phyloP scores from a whole-genome alignment of 768 basidiomycete genomes.

The Boletus rubescentipes region DNA sequence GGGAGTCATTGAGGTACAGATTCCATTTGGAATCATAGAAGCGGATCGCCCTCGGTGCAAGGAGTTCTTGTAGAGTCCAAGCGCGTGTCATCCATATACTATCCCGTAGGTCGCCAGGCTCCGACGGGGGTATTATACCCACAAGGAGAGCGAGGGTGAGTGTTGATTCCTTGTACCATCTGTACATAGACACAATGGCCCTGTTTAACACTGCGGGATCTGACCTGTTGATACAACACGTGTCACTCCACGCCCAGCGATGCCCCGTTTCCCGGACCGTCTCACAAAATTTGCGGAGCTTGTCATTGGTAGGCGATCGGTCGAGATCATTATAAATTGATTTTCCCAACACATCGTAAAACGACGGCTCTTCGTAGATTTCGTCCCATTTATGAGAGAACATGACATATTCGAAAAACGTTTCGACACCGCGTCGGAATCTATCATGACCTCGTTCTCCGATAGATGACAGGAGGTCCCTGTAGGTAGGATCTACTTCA shows the following conservation, averaged over 20 bases:
- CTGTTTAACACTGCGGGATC: not conserved
- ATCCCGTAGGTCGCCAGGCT: not conserved
- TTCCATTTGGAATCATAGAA: slow-evolving; percentile 9
- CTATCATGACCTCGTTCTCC: no score
- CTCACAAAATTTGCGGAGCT: slow-evolving; percentile 1
- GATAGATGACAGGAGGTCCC: not conserved
- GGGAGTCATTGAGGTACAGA: not conserved
- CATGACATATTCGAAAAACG: slow-evolving; percentile 10
- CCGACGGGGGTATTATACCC: not conserved
- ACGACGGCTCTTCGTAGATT: not conserved
- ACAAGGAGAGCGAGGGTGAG: not conserved
- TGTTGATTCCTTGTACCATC: slow-evolving; percentile 5
- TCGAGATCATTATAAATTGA: slow-evolving; percentile 3
- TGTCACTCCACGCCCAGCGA: slow-evolving; percentile 7
- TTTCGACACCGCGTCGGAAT: not conserved
- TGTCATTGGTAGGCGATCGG: not conserved
- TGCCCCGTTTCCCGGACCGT: not conserved
- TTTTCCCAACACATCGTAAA: not conserved
- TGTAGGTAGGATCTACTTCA: not conserved
- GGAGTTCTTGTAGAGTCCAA: slow-evolving; percentile 8
- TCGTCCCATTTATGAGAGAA: slow-evolving; percentile 11
- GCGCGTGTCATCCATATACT: slow-evolving; percentile 6
- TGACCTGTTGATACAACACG: not conserved
- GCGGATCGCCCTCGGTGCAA: slow-evolving; percentile 6
- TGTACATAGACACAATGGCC: slow-evolving; percentile 7